phyloP scores from a whole-genome alignment of 208 protist genomes.

The Crithidia brevicula region DNA sequence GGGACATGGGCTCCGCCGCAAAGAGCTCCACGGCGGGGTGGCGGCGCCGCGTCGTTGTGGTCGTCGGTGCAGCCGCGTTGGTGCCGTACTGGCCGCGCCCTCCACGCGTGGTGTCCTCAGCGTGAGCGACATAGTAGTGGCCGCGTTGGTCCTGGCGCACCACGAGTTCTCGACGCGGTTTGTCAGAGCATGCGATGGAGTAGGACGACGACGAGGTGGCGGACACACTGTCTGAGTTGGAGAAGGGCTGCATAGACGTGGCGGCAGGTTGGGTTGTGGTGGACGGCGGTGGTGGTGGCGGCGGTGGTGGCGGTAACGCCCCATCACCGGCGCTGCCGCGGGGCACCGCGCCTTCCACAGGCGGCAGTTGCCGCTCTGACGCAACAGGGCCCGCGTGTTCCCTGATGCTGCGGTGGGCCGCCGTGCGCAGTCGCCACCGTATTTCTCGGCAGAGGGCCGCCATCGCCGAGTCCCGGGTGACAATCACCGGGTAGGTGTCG shows the following conservation, averaged over 20 bases:
- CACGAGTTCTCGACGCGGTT: too few species aligned
- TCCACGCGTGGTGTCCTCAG: too few species aligned
- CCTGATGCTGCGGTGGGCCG: not conserved
- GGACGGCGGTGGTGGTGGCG: not conserved
- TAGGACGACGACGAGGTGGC: not conserved
- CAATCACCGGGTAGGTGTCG: conserved; percentile 23
- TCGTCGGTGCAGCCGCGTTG: too few species aligned
- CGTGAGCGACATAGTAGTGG: too few species aligned
- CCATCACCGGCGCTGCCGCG: too few species aligned
- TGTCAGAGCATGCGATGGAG: too few species aligned
- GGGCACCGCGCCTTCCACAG: too few species aligned
- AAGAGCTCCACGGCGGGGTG: not conserved
- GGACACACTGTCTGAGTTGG: too few species aligned
- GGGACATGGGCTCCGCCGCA: not conserved
- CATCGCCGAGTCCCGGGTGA: conserved; percentile 16
- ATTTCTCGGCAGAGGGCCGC: conserved; percentile 31
- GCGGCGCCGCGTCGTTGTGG: not conserved
- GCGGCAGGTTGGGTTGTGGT: too few species aligned
- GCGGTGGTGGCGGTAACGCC: not conserved
- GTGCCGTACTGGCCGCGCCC: too few species aligned
- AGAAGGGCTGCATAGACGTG: too few species aligned
- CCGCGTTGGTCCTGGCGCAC: too few species aligned
- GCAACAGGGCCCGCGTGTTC: not conserved
- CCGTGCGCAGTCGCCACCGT: conserved; percentile 23
- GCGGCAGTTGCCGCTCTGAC: not conserved